Evolutionary conservation across 805 yeast species (phyloP).

Genomic region (Candida namnaoensis): DNA sequence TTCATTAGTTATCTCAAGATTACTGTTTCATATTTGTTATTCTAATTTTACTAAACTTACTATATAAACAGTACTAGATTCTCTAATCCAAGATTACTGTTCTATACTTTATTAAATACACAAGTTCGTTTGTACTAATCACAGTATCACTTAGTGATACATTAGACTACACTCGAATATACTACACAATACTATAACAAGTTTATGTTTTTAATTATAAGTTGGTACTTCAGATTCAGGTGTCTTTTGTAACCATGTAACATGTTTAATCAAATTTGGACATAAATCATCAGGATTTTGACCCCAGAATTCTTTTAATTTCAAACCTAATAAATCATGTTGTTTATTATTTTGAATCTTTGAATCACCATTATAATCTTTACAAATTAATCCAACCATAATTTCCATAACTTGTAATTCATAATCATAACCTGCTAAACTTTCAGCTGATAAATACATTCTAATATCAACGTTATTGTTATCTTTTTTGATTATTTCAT

Average conservation of each 20-base stretch:
- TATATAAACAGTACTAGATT: too few relatives aligned
- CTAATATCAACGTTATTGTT: slow-evolving; percentile 18
- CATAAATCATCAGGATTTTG: slow-evolving; percentile 21
- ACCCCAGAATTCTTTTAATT: slow-evolving; percentile 18
- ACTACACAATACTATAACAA: too few relatives aligned
- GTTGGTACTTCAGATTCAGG: slow-evolving; percentile 11
- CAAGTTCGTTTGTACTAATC: too few relatives aligned
- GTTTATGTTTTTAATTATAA: too few relatives aligned
- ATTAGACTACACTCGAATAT: too few relatives aligned
- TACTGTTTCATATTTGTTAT: too few relatives aligned
- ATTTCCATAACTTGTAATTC: slow-evolving; percentile 32
- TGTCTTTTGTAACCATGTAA: slow-evolving; percentile 20
- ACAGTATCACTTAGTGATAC: too few relatives aligned
- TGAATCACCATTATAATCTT: slow-evolving; percentile 14
- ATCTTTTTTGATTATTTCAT: slow-evolving; percentile 15
- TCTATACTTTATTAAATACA: too few relatives aligned
- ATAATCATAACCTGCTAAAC: slow-evolving; percentile 25
- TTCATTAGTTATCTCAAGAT: too few relatives aligned
- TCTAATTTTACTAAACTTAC: too few relatives aligned
- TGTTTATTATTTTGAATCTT: slow-evolving; percentile 8
- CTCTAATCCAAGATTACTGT: too few relatives aligned
- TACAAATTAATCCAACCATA: slow-evolving; percentile 27
- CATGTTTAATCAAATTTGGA: slow-evolving; percentile 23
- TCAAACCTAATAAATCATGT: slow-evolving; percentile 14
- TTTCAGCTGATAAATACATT: slow-evolving; percentile 20